Base-by-base conservation (phyloP, 352 stramenopile species). In the Pythium grandisporangium region DNA sequence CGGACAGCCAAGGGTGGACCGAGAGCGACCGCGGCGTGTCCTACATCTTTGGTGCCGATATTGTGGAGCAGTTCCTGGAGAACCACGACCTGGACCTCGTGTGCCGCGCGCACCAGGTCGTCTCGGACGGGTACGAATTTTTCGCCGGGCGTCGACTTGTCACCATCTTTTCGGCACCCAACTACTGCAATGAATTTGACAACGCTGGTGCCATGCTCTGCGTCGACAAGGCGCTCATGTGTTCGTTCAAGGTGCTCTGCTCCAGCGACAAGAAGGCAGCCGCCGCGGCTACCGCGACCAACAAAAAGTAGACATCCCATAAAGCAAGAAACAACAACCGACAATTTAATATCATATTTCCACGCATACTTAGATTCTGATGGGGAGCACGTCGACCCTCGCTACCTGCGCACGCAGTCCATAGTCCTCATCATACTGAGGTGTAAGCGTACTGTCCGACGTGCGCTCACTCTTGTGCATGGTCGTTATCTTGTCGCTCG, bases 151-250 rank as follows among this genome's bases (percentile, higher is more conserved):
- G 96, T 40, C 96, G 98, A 61, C 83, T 99, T 25, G 96, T 99
- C 10, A 99, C 97, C 12, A 86, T 99, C 41, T 99, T 99, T 59
- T 99, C 95, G 16, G 97, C 97, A 6, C 97, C 97, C 11, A 99
- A 99, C 69, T 99, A 99, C 66, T 99, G 97, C 69, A 97, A 98
- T 45, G 96, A 99, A 74, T 99, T 99, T 62, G 96, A 99, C 66
- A 99, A 99, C 59, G 95, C 96, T n/a, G 96, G 96, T 22, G 76
- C 74, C 0, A 93, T 94, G 57, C 55, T 94, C 12, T 65, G 74
- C 23, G 75, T 91, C 5, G 75, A 88, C 58, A 72, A 85, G 43
- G 66, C 41, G 21, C 69, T 94, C 42, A 60, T 53, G 20, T 91
- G 78, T 53, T 84, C 57, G 23, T 93, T 93, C 57, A 91, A 91